phyloP scores from a whole-genome alignment of 345 rosid species.

The Cochlearia excelsa region DNA sequence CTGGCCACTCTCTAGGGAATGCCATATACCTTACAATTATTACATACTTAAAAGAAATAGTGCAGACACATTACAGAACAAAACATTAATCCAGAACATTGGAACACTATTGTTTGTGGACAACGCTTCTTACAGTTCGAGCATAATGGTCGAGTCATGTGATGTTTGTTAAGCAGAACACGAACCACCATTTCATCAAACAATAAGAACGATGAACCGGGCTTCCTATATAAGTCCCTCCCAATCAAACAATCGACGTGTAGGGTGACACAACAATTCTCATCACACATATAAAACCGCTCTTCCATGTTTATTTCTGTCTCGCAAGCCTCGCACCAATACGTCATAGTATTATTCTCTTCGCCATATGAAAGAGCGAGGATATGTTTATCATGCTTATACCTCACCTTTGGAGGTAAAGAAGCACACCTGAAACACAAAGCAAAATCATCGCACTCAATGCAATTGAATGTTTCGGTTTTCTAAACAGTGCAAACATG shows the following conservation, averaged over 20 bases:
- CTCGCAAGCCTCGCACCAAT: constrained; percentile 15
- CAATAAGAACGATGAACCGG: background rate
- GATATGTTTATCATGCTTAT: background rate
- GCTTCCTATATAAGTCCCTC: background rate
- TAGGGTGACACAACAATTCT: constrained; percentile 3
- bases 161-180: background rate
- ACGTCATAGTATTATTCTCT: background rate
- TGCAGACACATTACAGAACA: background rate
- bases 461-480: background rate
- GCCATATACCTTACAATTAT: too few species aligned
- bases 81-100: background rate
- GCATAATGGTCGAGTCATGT: constrained; percentile 1
- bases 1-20: too few species aligned
- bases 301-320: background rate
- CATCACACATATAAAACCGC: constrained; percentile 11
- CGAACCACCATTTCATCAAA: accelerated
- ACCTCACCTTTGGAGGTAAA: background rate
- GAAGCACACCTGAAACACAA: background rate
- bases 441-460: background rate
- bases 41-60: too few species aligned
- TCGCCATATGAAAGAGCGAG: constrained; percentile 4
- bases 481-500: background rate
- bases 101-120: background rate
- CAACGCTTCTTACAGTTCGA: background rate
- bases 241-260: constrained; percentile 6